These are phyloP conservation scores for Platanus orientalis DNA, from an alignment of 164 flowering plant genomes.

Conservation along the genomic window DNA sequence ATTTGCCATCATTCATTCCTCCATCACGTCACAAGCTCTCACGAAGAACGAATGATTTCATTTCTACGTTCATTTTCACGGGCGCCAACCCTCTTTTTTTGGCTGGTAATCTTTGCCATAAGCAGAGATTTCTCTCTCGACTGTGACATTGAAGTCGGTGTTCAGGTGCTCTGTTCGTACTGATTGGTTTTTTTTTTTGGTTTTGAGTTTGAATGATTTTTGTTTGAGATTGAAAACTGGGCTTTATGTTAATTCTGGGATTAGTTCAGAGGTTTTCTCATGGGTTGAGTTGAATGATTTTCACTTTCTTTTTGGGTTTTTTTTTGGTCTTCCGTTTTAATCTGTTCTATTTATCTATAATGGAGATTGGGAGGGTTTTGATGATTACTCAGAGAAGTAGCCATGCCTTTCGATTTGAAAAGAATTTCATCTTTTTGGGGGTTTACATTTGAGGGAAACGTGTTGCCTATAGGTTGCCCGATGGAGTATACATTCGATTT, in stretches of 20 bases:
- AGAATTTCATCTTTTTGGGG: not conserved
- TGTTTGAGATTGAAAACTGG: not conserved
- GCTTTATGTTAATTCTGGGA: not conserved
- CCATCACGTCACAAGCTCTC: conserved; percentile 5
- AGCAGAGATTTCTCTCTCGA: not conserved
- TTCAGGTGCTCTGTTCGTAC: not conserved
- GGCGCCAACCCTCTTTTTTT: not conserved
- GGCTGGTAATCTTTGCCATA: not conserved
- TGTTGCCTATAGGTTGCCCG: not conserved
- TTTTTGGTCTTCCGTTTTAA: no score
- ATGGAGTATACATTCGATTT: conserved; percentile 12
- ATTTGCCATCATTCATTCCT: conserved; percentile 13
- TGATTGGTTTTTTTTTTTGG: not conserved
- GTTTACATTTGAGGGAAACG: not conserved
- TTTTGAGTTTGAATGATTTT: not conserved
- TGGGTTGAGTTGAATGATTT: no score
- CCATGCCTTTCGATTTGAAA: not conserved
- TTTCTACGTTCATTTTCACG: not conserved
- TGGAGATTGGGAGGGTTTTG: not conserved
- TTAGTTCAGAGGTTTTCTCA: not conserved
- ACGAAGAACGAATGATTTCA: not conserved
- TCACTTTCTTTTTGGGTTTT: no score
- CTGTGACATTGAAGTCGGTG: no score
- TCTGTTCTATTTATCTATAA: not conserved
- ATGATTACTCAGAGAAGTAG: not conserved